phyloP scores from a whole-genome alignment of 306 rosid species.

The Parietaria judaica region DNA sequence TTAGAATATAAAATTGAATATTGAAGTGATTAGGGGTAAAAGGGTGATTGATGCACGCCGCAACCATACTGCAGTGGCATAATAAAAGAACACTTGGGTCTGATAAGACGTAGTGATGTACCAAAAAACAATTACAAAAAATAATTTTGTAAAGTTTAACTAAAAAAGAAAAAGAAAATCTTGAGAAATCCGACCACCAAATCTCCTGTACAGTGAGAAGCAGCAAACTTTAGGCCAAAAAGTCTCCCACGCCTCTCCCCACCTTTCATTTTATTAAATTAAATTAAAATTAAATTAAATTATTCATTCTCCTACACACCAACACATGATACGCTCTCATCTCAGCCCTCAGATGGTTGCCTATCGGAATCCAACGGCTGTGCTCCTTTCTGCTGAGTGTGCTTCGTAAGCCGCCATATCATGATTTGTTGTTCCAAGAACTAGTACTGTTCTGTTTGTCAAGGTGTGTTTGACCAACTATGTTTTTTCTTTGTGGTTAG shows the following conservation, averaged over 20 bases:
- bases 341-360: not conserved
- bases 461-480: too few relatives aligned
- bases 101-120: not conserved
- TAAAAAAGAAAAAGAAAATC: conserved; percentile 27
- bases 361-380: not conserved
- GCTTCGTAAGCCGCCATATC: not conserved
- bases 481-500: too few relatives aligned
- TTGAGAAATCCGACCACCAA: conserved; percentile 46
- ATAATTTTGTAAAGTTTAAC: not conserved
- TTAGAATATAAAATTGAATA: not conserved
- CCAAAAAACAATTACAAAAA: not conserved
- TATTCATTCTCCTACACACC: not conserved
- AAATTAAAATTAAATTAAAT: too few relatives aligned
- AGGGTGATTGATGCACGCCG: not conserved
- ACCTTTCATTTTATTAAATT: conserved; percentile 29
- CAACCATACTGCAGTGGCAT: not conserved
- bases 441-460: too few relatives aligned
- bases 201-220: conserved; percentile 41
- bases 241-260: conserved; percentile 39
- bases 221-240: conserved; percentile 35
- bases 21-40: not conserved
- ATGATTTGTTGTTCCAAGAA: too few relatives aligned
- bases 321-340: not conserved
- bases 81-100: not conserved
- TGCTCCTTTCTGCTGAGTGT: not conserved